Percentiles rank a stretch among this genome's conserved stretches.
Evolutionary conservation across 148 eudicot genomes (phyloP).

Genomic region (Camellia japonica): DNA sequence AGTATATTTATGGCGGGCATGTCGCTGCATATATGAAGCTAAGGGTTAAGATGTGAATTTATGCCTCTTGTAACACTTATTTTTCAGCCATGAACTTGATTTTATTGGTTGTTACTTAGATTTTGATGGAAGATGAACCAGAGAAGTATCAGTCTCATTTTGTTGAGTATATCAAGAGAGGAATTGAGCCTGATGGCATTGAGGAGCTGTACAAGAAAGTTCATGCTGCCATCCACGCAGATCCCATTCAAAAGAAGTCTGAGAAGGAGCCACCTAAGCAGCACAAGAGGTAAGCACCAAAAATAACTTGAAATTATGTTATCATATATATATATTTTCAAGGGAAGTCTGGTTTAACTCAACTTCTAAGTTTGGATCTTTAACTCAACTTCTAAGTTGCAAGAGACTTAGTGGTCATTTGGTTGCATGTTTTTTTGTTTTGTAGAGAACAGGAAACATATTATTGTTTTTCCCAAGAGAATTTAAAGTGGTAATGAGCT

Average conservation of each 20-base stretch:
- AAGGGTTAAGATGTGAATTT: background rate
- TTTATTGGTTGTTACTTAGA: slow-evolving; percentile 25
- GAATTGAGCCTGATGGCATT: slow-evolving; percentile 52
- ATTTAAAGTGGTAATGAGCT: no score
- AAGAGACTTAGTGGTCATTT: no score
- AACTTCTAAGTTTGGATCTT: background rate
- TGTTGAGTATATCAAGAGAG: slow-evolving; percentile 57
- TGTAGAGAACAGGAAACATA: background rate
- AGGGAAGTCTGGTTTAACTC: background rate
- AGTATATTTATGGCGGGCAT: slow-evolving; percentile 80
- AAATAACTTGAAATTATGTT: background rate
- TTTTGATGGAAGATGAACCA: slow-evolving; percentile 80
- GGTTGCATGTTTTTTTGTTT: background rate
- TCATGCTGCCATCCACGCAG: slow-evolving; percentile 80
- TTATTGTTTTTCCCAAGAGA: no score
- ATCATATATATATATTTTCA: background rate
- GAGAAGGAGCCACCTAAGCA: slow-evolving; percentile 53
- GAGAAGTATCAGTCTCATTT: slow-evolving; percentile 82
- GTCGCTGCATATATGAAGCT: slow-evolving; percentile 78
- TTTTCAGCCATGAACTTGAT: background rate
- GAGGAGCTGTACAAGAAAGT: slow-evolving; percentile 79
- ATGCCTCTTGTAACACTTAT: background rate
- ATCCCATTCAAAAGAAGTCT: slow-evolving; percentile 59
- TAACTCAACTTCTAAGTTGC: no score
- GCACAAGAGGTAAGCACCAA: slow-evolving; percentile 58